These are phyloP conservation scores for Annulohypoxylon moriforme DNA, from an alignment of 495 filamentous ascomycete species.

Conservation along the genomic window DNA sequence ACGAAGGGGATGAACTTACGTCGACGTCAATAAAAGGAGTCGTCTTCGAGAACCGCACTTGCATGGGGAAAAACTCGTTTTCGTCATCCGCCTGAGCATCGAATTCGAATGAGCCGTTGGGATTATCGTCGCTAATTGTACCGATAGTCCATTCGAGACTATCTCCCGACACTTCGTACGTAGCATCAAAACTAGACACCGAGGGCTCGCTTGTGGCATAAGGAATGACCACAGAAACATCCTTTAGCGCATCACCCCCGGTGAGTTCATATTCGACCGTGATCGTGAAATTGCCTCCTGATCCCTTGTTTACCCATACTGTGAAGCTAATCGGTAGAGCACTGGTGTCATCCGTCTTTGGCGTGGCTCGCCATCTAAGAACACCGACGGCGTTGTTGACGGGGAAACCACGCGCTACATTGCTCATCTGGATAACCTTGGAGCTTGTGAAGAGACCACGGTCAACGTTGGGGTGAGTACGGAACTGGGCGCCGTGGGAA, in stretches of 20 bases:
- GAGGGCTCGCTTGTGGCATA: conserved; percentile 83
- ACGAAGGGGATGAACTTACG: conserved; percentile 63
- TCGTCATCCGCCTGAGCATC: conserved; percentile 87
- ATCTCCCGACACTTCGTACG: conserved; percentile 94
- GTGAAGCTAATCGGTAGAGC: conserved; percentile 91
- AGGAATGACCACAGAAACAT: conserved; percentile 88
- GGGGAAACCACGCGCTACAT: conserved; percentile 86
- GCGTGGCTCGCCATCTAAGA: conserved; percentile 84
- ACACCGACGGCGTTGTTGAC: conserved; percentile 90
- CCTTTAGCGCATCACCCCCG: conserved; percentile 75
- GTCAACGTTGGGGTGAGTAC: conserved; percentile 95
- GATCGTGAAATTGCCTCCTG: conserved; percentile 79
- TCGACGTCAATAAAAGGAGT: conserved; percentile 90
- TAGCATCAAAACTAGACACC: conserved; percentile 91
- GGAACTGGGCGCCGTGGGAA: conserved; percentile 84
- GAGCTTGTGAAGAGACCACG: conserved; percentile 80
- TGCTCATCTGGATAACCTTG: conserved; percentile 85
- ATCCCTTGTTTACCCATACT: conserved; percentile 92
- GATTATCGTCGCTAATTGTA: conserved; percentile 79
- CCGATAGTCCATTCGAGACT: conserved; percentile 93
- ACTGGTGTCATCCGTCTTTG: conserved; percentile 76
- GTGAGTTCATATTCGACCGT: conserved; percentile 95
- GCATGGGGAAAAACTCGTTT: conserved; percentile 97
- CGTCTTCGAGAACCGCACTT: conserved; percentile 85
- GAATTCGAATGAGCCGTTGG: conserved; percentile 90